Conservation (phyloP, 441 rosid species). For the Erysimum cheiri region DNA sequence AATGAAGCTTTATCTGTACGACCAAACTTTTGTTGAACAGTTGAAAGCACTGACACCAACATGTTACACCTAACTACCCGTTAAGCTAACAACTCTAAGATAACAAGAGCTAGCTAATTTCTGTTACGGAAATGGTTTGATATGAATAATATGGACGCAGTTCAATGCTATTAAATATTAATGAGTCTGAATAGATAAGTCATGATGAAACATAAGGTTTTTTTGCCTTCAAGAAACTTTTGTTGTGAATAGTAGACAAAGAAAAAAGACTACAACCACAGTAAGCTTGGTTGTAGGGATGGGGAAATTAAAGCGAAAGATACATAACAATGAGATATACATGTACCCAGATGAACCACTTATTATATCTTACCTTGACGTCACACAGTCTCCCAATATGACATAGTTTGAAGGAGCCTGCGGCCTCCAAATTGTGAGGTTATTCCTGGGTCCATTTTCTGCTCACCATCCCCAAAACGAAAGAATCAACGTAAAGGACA, state of each 20-base stretch:
- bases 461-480: constrained; percentile 46
- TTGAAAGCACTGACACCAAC: constrained; percentile 28
- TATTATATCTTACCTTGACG: constrained; percentile 74
- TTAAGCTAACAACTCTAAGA: constrained; percentile 22
- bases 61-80: constrained; percentile 21
- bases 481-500: constrained; percentile 3
- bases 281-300: constrained; percentile 22
- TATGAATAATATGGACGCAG: constrained; percentile 18
- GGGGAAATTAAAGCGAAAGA: constrained; percentile 23
- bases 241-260: neutral
- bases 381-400: constrained; percentile 97
- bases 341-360: constrained; percentile 23
- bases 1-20: constrained; percentile 13
- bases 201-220: constrained; percentile 1
- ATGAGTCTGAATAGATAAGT: constrained; percentile 23
- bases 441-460: constrained; percentile 81
- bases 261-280: constrained; percentile 17
- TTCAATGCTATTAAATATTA: constrained; percentile 25
- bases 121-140: constrained; percentile 26
- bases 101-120: constrained; percentile 25
- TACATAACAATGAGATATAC: constrained; percentile 24
- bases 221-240: neutral
- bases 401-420: constrained; percentile 96
- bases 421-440: constrained; percentile 98
- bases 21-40: constrained; percentile 18